These are phyloP conservation scores for Hyaloscypha hepaticicola DNA, from an alignment of 495 filamentous ascomycete species.

Conservation along the genomic window DNA sequence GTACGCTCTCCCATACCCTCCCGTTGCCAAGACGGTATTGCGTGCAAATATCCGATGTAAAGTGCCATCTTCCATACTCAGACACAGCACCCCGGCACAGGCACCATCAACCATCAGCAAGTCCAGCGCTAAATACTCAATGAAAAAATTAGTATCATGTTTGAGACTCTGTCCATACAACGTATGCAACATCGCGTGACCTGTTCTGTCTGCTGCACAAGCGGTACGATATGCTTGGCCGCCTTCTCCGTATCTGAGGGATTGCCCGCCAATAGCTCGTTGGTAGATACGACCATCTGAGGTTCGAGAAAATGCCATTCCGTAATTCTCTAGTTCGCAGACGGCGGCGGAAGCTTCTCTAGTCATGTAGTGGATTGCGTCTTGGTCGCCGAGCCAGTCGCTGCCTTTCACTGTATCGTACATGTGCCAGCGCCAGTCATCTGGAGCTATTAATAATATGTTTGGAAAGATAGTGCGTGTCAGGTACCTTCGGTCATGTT, in stretches of 20 bases:
- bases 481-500: constrained; percentile 33
- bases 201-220: constrained; percentile 28
- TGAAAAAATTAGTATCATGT: constrained; percentile 32
- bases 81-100: constrained; percentile 25
- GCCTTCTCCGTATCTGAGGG: constrained; percentile 26
- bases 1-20: constrained; percentile 30
- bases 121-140: constrained; percentile 32
- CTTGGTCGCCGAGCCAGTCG: constrained; percentile 34
- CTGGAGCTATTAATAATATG: constrained; percentile 10
- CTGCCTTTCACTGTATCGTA: constrained; percentile 33
- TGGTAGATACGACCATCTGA: constrained; percentile 29
- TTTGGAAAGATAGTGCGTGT: background rate
- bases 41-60: constrained; percentile 31
- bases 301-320: constrained; percentile 30
- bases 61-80: constrained; percentile 31
- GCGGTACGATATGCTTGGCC: constrained; percentile 30
- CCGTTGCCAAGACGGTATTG: constrained; percentile 30
- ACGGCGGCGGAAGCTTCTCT: constrained; percentile 25
- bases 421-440: constrained; percentile 34
- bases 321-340: constrained; percentile 33
- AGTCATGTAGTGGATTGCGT: constrained; percentile 35
- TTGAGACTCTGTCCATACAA: constrained; percentile 31
- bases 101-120: constrained; percentile 29
- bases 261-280: constrained; percentile 30
- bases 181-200: constrained; percentile 32